Evolutionary conservation across 805 yeast species (phyloP), one percentile per base, ranked within the genome.

Genomic region (Candida incommunis): DNA sequence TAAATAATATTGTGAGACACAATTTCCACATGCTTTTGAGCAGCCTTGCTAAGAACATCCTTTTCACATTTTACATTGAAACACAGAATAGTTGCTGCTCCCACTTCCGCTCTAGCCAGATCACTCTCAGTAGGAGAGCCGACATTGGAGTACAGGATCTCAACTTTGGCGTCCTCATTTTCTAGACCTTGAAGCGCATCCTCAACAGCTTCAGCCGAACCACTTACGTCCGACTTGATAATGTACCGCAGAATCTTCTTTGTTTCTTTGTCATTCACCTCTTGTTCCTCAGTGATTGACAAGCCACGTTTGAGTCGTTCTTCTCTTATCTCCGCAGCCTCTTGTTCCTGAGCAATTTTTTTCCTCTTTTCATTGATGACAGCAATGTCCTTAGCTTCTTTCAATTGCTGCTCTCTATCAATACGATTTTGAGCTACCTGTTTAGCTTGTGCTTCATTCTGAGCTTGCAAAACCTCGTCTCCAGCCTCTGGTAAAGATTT

Each of bases 401-500:
- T 72, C 37, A 75, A 62, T 50, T 69, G 69, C 46, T 70, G 69
- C 27, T 64, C 68, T 51, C 82, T 68, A 31, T 74, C 71, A 3
- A 66, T 58, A 52, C 96, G 71, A 54, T 81, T 82, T 4, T 71
- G 70, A 3, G 78, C 70, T 4, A 82, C 95, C 51, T 77, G 75
- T 55, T 85, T 86, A 4, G 95, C 95, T 27, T 69, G 61, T 13
- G 75, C 67, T 58, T 88, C 96, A 54, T 64, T 75, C 49, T 74
- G 74, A 11, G 92, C 94, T 58, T 86, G 81, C 3, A 90, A 58
- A 1, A 84, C 77, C 50, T 75, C 75, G 50, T 86, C 95, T 7
- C 98, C 98, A 9, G 95, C 92, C 44, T 76, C 83, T 0, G 97
- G 97, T 29, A 88, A 64, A 27, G 78, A 88, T 58, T 82, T 87